phyloP scores from a whole-genome alignment of 139 green algal genomes.

The Tetradesmus lagerheimii region DNA sequence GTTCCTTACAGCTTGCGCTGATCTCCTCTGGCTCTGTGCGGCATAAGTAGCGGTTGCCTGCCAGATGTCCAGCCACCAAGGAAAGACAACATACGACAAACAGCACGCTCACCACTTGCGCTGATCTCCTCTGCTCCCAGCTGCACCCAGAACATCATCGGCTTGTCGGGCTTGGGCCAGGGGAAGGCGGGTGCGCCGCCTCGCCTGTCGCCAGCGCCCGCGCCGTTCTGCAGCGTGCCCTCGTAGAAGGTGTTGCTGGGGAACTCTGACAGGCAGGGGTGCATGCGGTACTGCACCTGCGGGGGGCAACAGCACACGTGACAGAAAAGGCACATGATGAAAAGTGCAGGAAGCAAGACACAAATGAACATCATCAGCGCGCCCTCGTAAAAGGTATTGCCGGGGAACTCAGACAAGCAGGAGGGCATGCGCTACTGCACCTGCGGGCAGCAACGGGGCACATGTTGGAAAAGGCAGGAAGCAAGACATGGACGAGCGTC shows the following conservation, averaged over 20 bases:
- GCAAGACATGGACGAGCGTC: too few species aligned
- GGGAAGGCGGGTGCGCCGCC: slow-evolving; percentile 62
- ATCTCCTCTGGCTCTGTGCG: slow-evolving; percentile 83
- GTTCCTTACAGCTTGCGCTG: slow-evolving; percentile 61
- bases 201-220: slow-evolving; percentile 59
- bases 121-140: slow-evolving; percentile 85
- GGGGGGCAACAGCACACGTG: too few species aligned
- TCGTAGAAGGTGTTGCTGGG: slow-evolving; percentile 98
- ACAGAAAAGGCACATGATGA: too few species aligned
- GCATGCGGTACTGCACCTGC: slow-evolving; percentile 99
- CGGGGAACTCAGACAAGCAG: slow-evolving; percentile 95
- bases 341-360: too few species aligned
- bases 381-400: slow-evolving; percentile 98
- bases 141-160: slow-evolving; percentile 97
- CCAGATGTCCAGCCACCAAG: too few species aligned
- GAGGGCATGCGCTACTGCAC: slow-evolving; percentile 99
- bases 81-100: too few species aligned
- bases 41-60: too few species aligned
- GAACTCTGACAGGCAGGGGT: slow-evolving; percentile 96
- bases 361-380: too few species aligned
- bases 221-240: slow-evolving; percentile 90
- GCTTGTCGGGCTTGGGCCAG: slow-evolving; percentile 78
- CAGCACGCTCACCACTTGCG: slow-evolving; percentile 51
- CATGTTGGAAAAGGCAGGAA: too few species aligned
- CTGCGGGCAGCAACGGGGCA: slow-evolving; percentile 35